Conservation (phyloP, 2,329 filamentous ascomycete genomes). For the Tolypocladium tundrense region DNA sequence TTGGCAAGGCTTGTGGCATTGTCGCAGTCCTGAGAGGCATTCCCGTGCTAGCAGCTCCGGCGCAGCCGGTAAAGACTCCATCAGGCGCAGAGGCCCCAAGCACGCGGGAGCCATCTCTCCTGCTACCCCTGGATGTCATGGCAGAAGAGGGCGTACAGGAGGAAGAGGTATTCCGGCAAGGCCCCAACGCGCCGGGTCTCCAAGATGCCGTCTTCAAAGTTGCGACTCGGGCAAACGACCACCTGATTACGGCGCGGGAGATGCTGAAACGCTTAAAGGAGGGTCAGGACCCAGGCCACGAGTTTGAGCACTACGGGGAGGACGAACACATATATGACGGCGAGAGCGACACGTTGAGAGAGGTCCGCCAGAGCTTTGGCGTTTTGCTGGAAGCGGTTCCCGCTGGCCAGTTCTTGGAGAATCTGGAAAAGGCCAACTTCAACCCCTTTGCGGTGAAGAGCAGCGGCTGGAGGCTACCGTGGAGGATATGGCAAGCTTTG, state of each 20-base stretch:
- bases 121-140: slow-evolving; percentile 85
- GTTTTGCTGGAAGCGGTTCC: slow-evolving; percentile 73
- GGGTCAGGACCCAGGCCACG: slow-evolving; percentile 68
- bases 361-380: slow-evolving; percentile 57
- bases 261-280: slow-evolving; percentile 75
- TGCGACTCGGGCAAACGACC: slow-evolving; percentile 88
- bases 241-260: slow-evolving; percentile 84
- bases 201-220: slow-evolving; percentile 87
- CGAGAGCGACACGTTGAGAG: slow-evolving; percentile 24
- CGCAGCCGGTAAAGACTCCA: slow-evolving; percentile 36
- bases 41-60: slow-evolving; percentile 71
- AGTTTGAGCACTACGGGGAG: slow-evolving; percentile 79
- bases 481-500: slow-evolving; percentile 51
- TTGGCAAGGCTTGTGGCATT: slow-evolving; percentile 90
- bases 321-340: slow-evolving; percentile 48
- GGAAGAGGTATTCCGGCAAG: slow-evolving; percentile 78
- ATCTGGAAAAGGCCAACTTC: slow-evolving; percentile 72
- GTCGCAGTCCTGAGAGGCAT: slow-evolving; percentile 76
- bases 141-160: slow-evolving; percentile 70
- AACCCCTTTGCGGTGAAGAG: slow-evolving; percentile 61
- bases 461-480: slow-evolving; percentile 71
- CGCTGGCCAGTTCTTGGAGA: slow-evolving; percentile 67
- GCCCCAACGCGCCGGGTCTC: slow-evolving; percentile 67
- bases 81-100: slow-evolving; percentile 24
- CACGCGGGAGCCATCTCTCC: slow-evolving; percentile 43